phyloP scores from a whole-genome alignment of 2,329 filamentous ascomycete species.

The Phoma sp. region DNA sequence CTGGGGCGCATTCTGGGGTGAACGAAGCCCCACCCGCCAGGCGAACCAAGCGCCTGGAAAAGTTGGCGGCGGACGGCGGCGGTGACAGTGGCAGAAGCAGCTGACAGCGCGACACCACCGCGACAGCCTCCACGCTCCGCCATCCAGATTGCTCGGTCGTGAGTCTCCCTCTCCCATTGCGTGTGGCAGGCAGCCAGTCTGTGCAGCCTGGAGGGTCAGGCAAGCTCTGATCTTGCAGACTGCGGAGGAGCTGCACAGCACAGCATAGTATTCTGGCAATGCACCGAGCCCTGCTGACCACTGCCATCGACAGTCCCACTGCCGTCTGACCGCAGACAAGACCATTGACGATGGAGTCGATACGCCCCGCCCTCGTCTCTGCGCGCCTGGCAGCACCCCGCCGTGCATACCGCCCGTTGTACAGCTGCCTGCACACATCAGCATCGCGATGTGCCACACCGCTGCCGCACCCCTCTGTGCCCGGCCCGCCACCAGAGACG shows the following conservation, averaged over 20 bases:
- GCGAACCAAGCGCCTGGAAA: conserved; percentile 7
- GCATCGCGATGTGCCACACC: conserved; percentile 57
- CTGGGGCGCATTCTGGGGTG: conserved; percentile 9
- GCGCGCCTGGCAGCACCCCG: conserved; percentile 26
- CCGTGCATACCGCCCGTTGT: conserved; percentile 28
- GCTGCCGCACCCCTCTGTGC: conserved; percentile 62
- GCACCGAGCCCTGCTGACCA: conserved; percentile 1
- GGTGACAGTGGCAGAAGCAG: neutral
- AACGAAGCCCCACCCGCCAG: neutral
- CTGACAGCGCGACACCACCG: conserved; percentile 2
- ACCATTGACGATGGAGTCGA: conserved; percentile 4
- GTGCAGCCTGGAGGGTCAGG: no score
- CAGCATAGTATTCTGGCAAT: neutral
- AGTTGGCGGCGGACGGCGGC: neutral
- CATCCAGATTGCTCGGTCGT: neutral
- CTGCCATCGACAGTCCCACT: neutral
- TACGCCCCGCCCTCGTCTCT: conserved; percentile 36
- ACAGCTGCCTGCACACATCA: conserved; percentile 50
- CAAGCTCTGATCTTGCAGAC: no score
- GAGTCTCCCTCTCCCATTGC: no score
- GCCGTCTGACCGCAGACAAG: neutral
- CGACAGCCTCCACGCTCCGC: neutral
- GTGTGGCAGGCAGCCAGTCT: no score
- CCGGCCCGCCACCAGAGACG: conserved; percentile 65
- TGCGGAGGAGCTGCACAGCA: no score